Base-by-base conservation (phyloP, 768 basidiomycete species). In the Suillus subluteus region DNA sequence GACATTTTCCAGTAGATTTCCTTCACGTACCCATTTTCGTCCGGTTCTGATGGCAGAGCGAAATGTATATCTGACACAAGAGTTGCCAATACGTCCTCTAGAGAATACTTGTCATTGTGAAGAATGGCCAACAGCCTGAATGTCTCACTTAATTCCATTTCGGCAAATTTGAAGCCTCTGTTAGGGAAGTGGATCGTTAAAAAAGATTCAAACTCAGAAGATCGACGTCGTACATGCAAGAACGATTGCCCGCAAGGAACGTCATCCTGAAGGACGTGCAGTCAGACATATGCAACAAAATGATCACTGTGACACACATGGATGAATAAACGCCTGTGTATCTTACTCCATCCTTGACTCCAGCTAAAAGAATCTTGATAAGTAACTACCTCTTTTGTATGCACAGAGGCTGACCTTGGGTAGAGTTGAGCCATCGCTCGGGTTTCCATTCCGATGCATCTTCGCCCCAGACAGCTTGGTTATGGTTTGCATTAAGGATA, bases 131-230 rank as follows among this genome's bases (percentile, higher is more conserved):
- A n/a, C 16, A n/a, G 12, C 8, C 1, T 12, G 6, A 23, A 15
- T 41, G 4, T 6, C 82, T 62, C 67, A 84, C 84, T 86, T 76
- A 86, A 84, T 73, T 86, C 84, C 23, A 83, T 70, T 67, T 81
- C 75, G 4, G 84, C 82, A 66, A 85, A 84, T 70, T 77, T 81
- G 71, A 82, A 84, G 6, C 84, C 70, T 56, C 70, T 70, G 62
- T 43, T 6, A 21, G 37, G 21, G 21, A 32, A 21, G 11, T 21
- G 15, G 35, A 35, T 35, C 6, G 11, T 56, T 56, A 35, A 32
- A 21, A 56, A 11, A 37, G 26, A 5, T 56, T 56, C 35, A n/a
- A 30, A 2, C 21, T 35, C 18, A 68, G 40, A 54, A 37, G 48
- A 61, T 5, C 6, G 3, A 56, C 8, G n/a, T 58, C 68, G 46